Percentiles rank a stretch among this genome's conserved stretches.
These are phyloP conservation scores for Amoebophrya sp. DNA, from an alignment of 169 alveolate genomes.

Conservation along the genomic window DNA sequence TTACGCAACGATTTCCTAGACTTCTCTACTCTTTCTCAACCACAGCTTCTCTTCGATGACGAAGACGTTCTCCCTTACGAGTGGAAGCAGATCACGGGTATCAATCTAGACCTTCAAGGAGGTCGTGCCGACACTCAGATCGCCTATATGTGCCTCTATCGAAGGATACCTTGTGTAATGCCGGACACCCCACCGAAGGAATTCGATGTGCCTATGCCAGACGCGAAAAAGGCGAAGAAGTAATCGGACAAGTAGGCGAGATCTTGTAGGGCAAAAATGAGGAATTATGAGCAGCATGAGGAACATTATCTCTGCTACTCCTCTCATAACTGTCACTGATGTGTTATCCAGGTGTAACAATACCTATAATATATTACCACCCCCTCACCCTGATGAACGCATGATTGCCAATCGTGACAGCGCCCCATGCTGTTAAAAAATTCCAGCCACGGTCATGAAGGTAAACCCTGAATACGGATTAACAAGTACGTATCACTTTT, in stretches of 20 bases:
- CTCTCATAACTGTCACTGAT: no score
- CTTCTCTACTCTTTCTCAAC: no score
- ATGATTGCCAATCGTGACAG: no score
- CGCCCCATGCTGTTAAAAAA: no score
- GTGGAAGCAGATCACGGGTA: constrained; percentile 16
- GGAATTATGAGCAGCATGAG: background rate
- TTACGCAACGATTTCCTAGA: no score
- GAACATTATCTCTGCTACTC: no score
- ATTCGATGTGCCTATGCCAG: background rate
- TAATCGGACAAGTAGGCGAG: background rate
- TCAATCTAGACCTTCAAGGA: background rate
- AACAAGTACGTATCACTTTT: no score
- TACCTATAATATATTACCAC: no score
- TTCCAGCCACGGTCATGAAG: no score
- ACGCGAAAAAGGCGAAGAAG: background rate
- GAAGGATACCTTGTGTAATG: background rate
- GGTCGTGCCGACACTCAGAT: constrained; percentile 36
- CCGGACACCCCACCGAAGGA: background rate
- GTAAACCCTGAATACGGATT: no score
- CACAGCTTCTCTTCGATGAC: constrained; percentile 30
- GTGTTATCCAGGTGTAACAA: no score
- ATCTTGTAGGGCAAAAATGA: background rate
- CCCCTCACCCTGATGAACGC: no score
- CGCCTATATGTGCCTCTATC: constrained; percentile 23
- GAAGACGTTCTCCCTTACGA: constrained; percentile 22